phyloP scores from a whole-genome alignment of 495 filamentous ascomycete genomes.

The Neurospora cerealis region DNA sequence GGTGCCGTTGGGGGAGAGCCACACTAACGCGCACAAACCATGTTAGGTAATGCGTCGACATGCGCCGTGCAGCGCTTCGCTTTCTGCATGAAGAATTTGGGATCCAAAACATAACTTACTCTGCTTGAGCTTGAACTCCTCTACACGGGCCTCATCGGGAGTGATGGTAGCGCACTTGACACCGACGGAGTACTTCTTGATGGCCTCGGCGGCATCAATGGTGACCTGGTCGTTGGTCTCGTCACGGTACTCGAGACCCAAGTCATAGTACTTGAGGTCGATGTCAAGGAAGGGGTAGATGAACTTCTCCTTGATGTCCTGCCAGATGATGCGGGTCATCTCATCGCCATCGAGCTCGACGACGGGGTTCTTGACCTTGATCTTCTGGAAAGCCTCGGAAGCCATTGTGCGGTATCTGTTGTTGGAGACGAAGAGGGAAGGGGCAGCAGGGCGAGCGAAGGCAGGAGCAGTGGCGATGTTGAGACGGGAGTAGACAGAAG shows the following conservation, averaged over 20 bases:
- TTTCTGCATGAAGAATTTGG: not conserved
- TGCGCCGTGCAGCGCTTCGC: not conserved
- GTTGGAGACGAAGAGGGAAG: constrained; percentile 15
- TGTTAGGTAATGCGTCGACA: not conserved
- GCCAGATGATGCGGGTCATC: constrained; percentile 99
- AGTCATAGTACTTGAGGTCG: constrained; percentile 98
- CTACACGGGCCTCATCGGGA: constrained; percentile 87
- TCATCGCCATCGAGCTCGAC: constrained; percentile 98
- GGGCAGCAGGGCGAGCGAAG: constrained; percentile 1
- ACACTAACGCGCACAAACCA: constrained; percentile 51
- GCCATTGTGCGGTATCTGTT: constrained; percentile 31
- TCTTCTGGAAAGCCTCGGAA: constrained; percentile 47
- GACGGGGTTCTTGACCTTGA: constrained; percentile 95
- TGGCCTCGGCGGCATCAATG: constrained; percentile 85
- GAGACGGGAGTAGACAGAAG: constrained; percentile 5
- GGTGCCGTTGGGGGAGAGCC: constrained; percentile 95
- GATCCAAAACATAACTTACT: constrained; percentile 42
- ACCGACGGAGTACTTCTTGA: constrained; percentile 96
- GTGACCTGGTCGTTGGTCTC: constrained; percentile 95
- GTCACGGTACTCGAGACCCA: constrained; percentile 91
- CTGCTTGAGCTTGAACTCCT: constrained; percentile 98
- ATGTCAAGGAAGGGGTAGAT: constrained; percentile 91
- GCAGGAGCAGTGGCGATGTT: not conserved
- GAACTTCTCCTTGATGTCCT: constrained; percentile 97
- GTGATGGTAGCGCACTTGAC: constrained; percentile 99